These are phyloP conservation scores for Chloroidium sp. DNA, from an alignment of 163 green algal species.

Conservation along the genomic window DNA sequence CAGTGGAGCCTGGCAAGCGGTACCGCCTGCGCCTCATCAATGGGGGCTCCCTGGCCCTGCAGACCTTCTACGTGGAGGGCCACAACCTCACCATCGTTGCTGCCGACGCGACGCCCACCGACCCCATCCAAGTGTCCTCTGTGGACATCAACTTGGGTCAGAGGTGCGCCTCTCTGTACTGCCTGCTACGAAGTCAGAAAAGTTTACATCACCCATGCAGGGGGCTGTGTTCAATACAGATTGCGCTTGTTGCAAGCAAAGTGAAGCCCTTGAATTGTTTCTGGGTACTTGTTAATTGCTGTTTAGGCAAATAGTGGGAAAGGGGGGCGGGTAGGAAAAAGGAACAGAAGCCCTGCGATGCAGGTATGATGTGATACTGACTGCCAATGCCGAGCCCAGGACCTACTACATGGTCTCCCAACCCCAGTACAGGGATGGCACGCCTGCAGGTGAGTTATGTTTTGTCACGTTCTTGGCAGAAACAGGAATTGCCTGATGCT, in stretches of 20 bases:
- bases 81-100: slow-evolving; percentile 49
- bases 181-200: no score
- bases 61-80: slow-evolving; percentile 47
- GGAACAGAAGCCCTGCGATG: not conserved
- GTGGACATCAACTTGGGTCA: slow-evolving; percentile 56
- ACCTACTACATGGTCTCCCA: slow-evolving; percentile 33
- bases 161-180: slow-evolving; percentile 20
- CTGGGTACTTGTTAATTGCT: no score
- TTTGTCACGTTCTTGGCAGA: no score
- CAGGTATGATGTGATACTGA: slow-evolving; percentile 37
- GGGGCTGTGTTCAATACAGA: no score
- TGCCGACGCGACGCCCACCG: slow-evolving; percentile 30
- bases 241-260: no score
- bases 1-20: slow-evolving; percentile 31
- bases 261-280: no score
- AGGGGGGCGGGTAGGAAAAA: no score
- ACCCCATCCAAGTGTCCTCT: slow-evolving; percentile 25
- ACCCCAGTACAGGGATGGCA: slow-evolving; percentile 6
- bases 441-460: not conserved
- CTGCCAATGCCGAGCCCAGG: slow-evolving; percentile 18
- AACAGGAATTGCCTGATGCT: no score
- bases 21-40: slow-evolving; percentile 48
- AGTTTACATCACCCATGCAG: no score
- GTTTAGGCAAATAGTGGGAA: no score
- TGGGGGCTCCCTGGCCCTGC: slow-evolving; percentile 33